A percentile compares a stretch with the other conserved stretches of the same genome.
Conservation (phyloP, 164 flowering plant genomes). For the Berberis vulgaris region DNA sequence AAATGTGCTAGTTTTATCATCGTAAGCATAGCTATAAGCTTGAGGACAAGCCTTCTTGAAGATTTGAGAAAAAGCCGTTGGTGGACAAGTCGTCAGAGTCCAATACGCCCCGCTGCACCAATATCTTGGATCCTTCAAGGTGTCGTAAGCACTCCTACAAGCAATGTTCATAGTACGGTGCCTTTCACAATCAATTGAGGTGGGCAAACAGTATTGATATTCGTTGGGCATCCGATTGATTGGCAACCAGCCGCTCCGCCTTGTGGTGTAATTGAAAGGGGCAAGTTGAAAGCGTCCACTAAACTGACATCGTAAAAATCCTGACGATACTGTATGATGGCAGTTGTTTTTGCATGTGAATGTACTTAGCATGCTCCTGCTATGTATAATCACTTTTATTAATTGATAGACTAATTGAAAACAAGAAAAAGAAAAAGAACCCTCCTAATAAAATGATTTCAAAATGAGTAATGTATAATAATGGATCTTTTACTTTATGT, state of each 20-base stretch:
- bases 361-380: too few relatives aligned
- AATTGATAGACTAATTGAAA: too few relatives aligned
- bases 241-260: background rate
- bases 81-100: slow-evolving; percentile 14
- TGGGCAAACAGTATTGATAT: slow-evolving; percentile 3
- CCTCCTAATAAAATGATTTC: too few relatives aligned
- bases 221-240: background rate
- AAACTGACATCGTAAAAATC: slow-evolving; percentile 8
- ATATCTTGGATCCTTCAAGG: slow-evolving; percentile 15
- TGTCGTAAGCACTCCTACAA: slow-evolving; percentile 17
- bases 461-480: too few relatives aligned
- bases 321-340: too few relatives aligned
- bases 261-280: background rate
- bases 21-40: slow-evolving; percentile 27
- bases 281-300: slow-evolving; percentile 4
- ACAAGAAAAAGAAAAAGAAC: too few relatives aligned
- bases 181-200: slow-evolving; percentile 1
- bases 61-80: slow-evolving; percentile 16
- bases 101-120: slow-evolving; percentile 23
- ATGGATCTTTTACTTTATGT: too few relatives aligned
- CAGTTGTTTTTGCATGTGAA: too few relatives aligned
- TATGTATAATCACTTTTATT: too few relatives aligned
- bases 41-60: slow-evolving; percentile 23
- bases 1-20: slow-evolving; percentile 22
- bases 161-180: background rate